Base-by-base conservation (phyloP, 208 protist species). In the Tetramitus jugosus region DNA sequence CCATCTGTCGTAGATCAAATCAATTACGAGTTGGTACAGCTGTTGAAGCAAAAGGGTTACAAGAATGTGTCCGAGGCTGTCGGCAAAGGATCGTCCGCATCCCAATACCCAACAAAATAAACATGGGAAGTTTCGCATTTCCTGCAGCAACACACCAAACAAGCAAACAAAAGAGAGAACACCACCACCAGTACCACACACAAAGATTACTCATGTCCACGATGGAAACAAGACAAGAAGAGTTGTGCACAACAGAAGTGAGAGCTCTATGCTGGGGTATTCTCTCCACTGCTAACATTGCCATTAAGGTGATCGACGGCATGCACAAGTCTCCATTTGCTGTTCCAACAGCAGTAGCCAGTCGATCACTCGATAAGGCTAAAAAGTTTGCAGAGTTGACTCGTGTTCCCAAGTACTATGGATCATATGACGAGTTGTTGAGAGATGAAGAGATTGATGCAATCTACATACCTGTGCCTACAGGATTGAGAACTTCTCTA, bases 21-120 rank as follows among this genome's bases (percentile, higher is more conserved):
- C 6, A 88, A 90, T 43, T n/a, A 8, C 3, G 86, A 87, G 10
- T 78, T 90, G 4, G 31, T 78, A 17, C 43, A 65, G 43, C 76
- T 81, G 13, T 62, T 89, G 0, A n/a, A 13, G 17, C 23, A 26
- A 26, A 35, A 86, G 39, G 86, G 87, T 37, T 89, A 81, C 77
- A 17, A 13, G 13, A 76, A 31, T 35, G 78, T 90, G 6, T 42
- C 2, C 2, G 80, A 89, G 1, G 86, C 86, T 3, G 84, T 90
- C 8, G 87, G 87, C 39, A 56, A 56, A n/a, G n/a, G n/a, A n/a
- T n/a, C n/a, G n/a, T n/a, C n/a, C n/a, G n/a, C n/a, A n/a, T n/a
- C n/a, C n/a, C n/a, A n/a, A n/a, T n/a, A n/a, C n/a, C n/a, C n/a
- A n/a, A n/a, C n/a, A n/a, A n/a, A n/a, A n/a, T n/a, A n/a, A n/a